These are phyloP conservation scores for Eudorina sp. DNA, from an alignment of 139 green algal genomes.

Conservation along the genomic window DNA sequence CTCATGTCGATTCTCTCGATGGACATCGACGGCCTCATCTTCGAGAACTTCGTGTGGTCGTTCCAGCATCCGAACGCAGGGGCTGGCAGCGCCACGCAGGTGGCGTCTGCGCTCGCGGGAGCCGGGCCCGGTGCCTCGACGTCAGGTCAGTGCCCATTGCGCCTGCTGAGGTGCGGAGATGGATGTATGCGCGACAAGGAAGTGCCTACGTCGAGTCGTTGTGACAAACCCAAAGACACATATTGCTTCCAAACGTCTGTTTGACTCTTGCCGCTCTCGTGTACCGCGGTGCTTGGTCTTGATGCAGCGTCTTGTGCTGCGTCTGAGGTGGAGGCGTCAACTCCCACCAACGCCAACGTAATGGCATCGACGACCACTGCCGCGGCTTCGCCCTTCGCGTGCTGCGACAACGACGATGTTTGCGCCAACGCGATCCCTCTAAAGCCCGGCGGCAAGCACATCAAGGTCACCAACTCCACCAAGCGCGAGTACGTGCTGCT, in stretches of 20 bases:
- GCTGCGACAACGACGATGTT: constrained; percentile 46
- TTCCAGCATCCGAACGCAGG: constrained; percentile 65
- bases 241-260: no score
- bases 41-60: constrained; percentile 72
- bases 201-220: no score
- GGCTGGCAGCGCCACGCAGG: constrained; percentile 2
- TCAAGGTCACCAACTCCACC: constrained; percentile 69
- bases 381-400: constrained; percentile 40
- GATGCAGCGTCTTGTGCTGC: neutral
- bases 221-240: no score
- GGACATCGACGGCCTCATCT: constrained; percentile 77
- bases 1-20: constrained; percentile 75
- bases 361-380: neutral
- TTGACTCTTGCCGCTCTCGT: no score
- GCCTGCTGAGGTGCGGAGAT: no score
- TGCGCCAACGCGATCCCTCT: constrained; percentile 66
- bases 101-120: neutral
- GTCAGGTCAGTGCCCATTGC: constrained; percentile 15
- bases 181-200: no score
- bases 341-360: neutral
- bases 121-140: neutral
- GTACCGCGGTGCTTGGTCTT: no score
- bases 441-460: constrained; percentile 69
- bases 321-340: constrained; percentile 14
- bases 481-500: constrained; percentile 79